A percentile compares a stretch with the other conserved stretches of the same genome.
These are phyloP conservation scores for Monosporascus sp. DNA, from an alignment of 2,329 filamentous ascomycete species.

Conservation along the genomic window DNA sequence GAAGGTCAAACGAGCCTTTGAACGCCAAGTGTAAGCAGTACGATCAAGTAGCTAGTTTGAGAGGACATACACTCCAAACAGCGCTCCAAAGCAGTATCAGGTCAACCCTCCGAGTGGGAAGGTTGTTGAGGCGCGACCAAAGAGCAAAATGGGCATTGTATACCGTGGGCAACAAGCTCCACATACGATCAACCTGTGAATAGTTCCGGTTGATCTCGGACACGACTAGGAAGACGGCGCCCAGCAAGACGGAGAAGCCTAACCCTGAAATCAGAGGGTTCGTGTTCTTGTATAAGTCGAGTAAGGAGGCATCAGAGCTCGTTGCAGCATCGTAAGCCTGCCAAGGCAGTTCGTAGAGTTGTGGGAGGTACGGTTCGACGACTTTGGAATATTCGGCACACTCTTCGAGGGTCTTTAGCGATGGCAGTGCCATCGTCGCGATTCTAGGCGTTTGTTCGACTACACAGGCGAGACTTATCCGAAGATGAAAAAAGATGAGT, in stretches of 20 bases:
- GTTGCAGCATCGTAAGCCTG: slow-evolving; percentile 55
- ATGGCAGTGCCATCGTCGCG: slow-evolving; percentile 61
- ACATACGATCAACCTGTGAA: slow-evolving; percentile 91
- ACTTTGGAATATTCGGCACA: slow-evolving; percentile 72
- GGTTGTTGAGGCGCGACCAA: slow-evolving; percentile 73
- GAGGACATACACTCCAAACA: slow-evolving; percentile 69
- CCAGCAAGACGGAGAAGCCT: slow-evolving; percentile 65
- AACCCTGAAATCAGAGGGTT: slow-evolving; percentile 80
- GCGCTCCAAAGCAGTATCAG: slow-evolving; percentile 64
- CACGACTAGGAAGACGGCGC: slow-evolving; percentile 64
- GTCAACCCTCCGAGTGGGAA: slow-evolving; percentile 67
- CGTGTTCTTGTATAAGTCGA: slow-evolving; percentile 71
- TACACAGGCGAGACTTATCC: not conserved
- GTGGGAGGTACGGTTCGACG: slow-evolving; percentile 67
- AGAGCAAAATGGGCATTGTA: slow-evolving; percentile 79
- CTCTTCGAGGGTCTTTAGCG: slow-evolving; percentile 64
- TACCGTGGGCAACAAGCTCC: slow-evolving; percentile 82
- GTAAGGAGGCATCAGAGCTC: slow-evolving; percentile 52
- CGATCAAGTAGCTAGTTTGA: not conserved
- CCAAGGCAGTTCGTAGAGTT: slow-evolving; percentile 65
- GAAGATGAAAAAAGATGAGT: too few species aligned
- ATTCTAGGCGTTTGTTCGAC: not conserved
- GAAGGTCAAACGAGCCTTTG: slow-evolving; percentile 73
- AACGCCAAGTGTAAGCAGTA: not conserved
- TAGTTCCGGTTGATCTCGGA: slow-evolving; percentile 90